phyloP scores from a whole-genome alignment of 371 early-diverging fungal species.

The Batkoa obscura region DNA sequence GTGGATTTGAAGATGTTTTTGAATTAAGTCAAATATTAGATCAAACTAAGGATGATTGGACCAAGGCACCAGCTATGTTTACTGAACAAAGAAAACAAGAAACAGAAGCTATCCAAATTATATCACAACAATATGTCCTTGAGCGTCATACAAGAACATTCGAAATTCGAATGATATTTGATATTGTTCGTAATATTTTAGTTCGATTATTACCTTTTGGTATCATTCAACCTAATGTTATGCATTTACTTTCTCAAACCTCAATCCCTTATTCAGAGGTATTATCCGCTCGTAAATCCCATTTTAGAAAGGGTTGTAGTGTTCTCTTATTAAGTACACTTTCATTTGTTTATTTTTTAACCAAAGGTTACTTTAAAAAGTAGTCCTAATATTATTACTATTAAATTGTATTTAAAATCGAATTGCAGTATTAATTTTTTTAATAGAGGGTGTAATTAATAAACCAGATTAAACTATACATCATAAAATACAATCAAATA shows the following conservation, averaged over 20 bases:
- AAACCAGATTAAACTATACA: no score
- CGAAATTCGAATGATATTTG: background rate
- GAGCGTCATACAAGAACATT: background rate
- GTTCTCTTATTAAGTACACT: background rate
- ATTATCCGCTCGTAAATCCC: background rate
- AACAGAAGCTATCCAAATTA: background rate
- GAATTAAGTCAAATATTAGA: slow-evolving; percentile 48
- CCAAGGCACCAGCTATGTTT: slow-evolving; percentile 8
- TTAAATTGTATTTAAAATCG: no score
- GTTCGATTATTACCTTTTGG: background rate
- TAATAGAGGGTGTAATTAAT: no score
- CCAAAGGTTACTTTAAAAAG: no score
- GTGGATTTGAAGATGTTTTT: slow-evolving; percentile 86
- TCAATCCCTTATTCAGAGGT: background rate
- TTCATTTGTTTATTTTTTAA: background rate
- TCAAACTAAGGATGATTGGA: slow-evolving; percentile 16
- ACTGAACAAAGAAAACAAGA: background rate
- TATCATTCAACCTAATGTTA: background rate
- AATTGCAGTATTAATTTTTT: no score
- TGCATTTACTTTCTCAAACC: background rate
- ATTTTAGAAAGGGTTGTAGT: background rate
- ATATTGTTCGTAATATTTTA: background rate
- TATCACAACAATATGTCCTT: background rate
- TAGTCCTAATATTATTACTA: no score
- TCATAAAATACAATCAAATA: no score